Evolutionary conservation across 2,329 filamentous ascomycete species (phyloP).

Genomic region (Fusarium drepaniforme): DNA sequence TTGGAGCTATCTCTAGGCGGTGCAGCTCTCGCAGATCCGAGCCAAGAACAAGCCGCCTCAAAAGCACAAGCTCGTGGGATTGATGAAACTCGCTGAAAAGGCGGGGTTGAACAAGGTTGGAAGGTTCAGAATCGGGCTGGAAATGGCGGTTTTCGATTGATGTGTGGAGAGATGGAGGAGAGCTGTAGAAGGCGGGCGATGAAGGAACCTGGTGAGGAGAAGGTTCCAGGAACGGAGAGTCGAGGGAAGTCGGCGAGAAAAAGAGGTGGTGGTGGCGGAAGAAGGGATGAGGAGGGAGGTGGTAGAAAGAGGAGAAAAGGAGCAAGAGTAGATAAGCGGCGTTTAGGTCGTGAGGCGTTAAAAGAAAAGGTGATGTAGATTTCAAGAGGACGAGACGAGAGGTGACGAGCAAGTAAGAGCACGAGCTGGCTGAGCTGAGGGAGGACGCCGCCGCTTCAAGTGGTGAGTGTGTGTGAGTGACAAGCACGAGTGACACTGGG

Average conservation of each 20-base stretch:
- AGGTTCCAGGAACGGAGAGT: neutral
- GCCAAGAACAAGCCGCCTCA: slow-evolving; percentile 21
- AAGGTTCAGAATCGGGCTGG: slow-evolving; percentile 17
- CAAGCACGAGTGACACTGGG: slow-evolving; percentile 34
- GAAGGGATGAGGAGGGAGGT: neutral
- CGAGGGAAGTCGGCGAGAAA: neutral
- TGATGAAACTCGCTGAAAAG: slow-evolving; percentile 21
- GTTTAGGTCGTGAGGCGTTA: slow-evolving; percentile 14
- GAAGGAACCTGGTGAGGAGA: neutral
- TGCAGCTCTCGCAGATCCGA: slow-evolving; percentile 9
- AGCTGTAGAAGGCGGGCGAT: slow-evolving; percentile 9
- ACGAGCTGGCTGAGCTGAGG: neutral
- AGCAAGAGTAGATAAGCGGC: neutral
- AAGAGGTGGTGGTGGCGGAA: neutral
- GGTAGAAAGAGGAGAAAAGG: slow-evolving; percentile 1
- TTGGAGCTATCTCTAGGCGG: slow-evolving; percentile 7
- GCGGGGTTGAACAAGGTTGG: slow-evolving; percentile 27
- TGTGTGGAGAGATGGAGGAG: slow-evolving; percentile 15
- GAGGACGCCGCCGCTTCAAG: neutral
- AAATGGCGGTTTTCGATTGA: slow-evolving; percentile 27
- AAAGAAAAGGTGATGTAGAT: slow-evolving; percentile 15
- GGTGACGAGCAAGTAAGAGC: slow-evolving; percentile 11
- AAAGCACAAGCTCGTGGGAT: slow-evolving; percentile 12
- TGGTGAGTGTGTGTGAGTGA: slow-evolving; percentile 10
- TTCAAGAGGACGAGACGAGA: slow-evolving; percentile 21